Evolutionary conservation across 805 yeast genomes (phyloP).

Genomic region (Candida insectorum): DNA sequence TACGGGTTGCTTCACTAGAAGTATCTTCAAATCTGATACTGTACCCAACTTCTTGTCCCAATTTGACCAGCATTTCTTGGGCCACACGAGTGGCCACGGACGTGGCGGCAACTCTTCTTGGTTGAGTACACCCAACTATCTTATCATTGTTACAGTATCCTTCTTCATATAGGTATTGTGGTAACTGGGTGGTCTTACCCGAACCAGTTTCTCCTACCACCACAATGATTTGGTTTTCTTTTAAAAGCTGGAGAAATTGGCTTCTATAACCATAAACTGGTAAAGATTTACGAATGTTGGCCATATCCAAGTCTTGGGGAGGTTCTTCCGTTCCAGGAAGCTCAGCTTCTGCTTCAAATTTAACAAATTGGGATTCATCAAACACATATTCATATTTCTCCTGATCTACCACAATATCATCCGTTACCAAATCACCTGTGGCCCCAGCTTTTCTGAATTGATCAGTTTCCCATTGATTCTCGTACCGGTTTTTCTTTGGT

Average conservation of each 20-base stretch:
- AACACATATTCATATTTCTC: slow-evolving; percentile 71
- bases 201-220: slow-evolving; percentile 91
- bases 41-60: slow-evolving; percentile 91
- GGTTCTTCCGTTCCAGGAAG: slow-evolving; percentile 4
- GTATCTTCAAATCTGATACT: slow-evolving; percentile 83
- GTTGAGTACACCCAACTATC: slow-evolving; percentile 88
- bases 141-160: slow-evolving; percentile 58
- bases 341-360: slow-evolving; percentile 19
- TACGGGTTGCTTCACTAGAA: slow-evolving; percentile 58
- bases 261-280: slow-evolving; percentile 72
- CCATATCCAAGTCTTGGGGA: slow-evolving; percentile 21
- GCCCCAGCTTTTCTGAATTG: slow-evolving; percentile 40
- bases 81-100: slow-evolving; percentile 90
- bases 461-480: slow-evolving; percentile 51
- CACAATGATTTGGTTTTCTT: slow-evolving; percentile 62
- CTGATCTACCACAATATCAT: slow-evolving; percentile 42
- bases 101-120: slow-evolving; percentile 92
- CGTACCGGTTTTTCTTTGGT: slow-evolving; percentile 16
- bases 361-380: slow-evolving; percentile 53
- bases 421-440: slow-evolving; percentile 19
- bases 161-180: slow-evolving; percentile 81
- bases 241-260: slow-evolving; percentile 57
- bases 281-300: slow-evolving; percentile 56
- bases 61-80: slow-evolving; percentile 72
- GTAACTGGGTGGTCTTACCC: slow-evolving; percentile 91